Percentiles rank a stretch among this genome's conserved stretches.
phyloP scores from a whole-genome alignment of 768 basidiomycete species.

The Dioszegia crocea region DNA sequence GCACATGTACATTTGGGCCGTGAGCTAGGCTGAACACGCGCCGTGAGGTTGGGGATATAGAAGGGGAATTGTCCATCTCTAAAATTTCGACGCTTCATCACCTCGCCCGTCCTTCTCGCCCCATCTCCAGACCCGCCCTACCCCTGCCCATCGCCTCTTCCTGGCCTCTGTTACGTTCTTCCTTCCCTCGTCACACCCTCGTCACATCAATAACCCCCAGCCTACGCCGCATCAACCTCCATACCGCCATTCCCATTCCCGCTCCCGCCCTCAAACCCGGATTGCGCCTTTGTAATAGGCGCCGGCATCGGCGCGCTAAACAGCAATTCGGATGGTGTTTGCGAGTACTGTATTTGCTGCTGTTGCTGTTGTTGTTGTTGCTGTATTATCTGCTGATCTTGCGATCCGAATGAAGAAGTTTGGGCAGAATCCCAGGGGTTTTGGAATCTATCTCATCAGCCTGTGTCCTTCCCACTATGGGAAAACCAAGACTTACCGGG shows the following conservation, averaged over 20 bases:
- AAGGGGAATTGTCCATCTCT: neutral
- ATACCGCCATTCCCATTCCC: slow-evolving; percentile 22
- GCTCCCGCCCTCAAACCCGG: neutral
- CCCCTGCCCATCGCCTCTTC: too few species aligned
- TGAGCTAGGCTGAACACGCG: neutral
- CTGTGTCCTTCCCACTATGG: neutral
- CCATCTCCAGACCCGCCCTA: too few species aligned
- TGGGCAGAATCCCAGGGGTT: slow-evolving; percentile 37
- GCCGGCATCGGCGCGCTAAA: slow-evolving; percentile 36
- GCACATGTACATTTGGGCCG: neutral
- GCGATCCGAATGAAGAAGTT: slow-evolving; percentile 5
- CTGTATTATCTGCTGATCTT: neutral
- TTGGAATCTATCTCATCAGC: slow-evolving; percentile 29
- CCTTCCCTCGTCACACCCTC: neutral
- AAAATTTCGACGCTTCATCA: too few species aligned
- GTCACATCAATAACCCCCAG: neutral
- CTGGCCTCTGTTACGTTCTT: too few species aligned
- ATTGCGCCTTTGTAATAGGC: slow-evolving; percentile 23
- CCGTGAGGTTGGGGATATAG: neutral
- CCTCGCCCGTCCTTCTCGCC: too few species aligned
- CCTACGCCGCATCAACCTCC: slow-evolving; percentile 23
- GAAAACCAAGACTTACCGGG: slow-evolving; percentile 54
- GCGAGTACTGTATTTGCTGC: slow-evolving; percentile 15
- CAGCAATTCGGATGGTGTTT: slow-evolving; percentile 15
- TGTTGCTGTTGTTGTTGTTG: slow-evolving; percentile 11